Percentiles rank a stretch among this genome's conserved stretches.
phyloP scores from a whole-genome alignment of 2,329 filamentous ascomycete species.

The Fusarium temperatum region DNA sequence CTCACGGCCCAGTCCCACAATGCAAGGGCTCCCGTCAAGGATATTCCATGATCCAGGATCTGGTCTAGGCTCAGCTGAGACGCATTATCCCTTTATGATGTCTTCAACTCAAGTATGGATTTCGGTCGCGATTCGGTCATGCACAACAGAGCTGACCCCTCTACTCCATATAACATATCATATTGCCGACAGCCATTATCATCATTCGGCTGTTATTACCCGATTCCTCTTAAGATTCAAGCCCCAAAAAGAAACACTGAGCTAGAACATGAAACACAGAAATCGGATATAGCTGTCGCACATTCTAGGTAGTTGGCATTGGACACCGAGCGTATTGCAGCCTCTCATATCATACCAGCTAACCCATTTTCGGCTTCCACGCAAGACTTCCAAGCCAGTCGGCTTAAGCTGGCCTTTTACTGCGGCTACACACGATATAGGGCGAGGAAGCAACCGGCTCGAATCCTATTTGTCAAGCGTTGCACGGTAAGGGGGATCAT shows the following conservation, averaged over 20 bases:
- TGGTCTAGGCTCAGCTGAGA: constrained; percentile 14
- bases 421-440: constrained; percentile 14
- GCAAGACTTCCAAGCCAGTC: background rate
- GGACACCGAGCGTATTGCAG: constrained; percentile 8
- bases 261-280: constrained; percentile 25
- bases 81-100: constrained; percentile 18
- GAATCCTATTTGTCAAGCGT: background rate
- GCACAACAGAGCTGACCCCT: background rate
- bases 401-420: background rate
- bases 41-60: constrained; percentile 19
- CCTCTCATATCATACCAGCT: background rate
- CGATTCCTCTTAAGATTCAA: background rate
- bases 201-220: background rate
- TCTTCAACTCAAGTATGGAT: constrained; percentile 3
- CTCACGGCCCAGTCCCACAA: constrained; percentile 28
- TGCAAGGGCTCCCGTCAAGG: constrained; percentile 23
- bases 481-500: constrained; percentile 13
- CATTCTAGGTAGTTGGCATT: background rate
- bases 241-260: constrained; percentile 7
- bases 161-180: background rate
- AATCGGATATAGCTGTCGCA: constrained; percentile 20
- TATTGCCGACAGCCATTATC: background rate
- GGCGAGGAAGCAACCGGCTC: constrained; percentile 17
- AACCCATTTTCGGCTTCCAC: background rate
- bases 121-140: background rate